Percentiles rank a stretch among this genome's conserved stretches.
These are phyloP conservation scores for Micractinium sp. DNA, from an alignment of 139 green algal genomes.

Conservation along the genomic window DNA sequence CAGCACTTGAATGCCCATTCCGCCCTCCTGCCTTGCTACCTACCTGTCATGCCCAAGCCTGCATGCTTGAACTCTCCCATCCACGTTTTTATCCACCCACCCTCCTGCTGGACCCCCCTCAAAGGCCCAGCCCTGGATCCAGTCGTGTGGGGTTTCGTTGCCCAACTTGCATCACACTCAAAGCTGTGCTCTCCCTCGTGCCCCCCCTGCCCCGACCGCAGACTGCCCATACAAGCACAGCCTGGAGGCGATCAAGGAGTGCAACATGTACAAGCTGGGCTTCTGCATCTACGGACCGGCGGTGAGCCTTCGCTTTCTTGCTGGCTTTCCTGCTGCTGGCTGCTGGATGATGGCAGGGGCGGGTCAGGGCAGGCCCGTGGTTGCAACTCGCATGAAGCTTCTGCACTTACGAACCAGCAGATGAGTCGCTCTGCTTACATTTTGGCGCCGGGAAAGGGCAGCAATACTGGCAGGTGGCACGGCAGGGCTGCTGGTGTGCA, in stretches of 20 bases:
- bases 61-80: not conserved
- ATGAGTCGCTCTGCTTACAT: too few relatives aligned
- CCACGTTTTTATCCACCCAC: too few relatives aligned
- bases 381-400: too few relatives aligned
- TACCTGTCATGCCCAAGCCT: not conserved
- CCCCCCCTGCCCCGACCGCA: not conserved
- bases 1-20: not conserved
- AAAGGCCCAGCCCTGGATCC: too few relatives aligned
- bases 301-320: not conserved
- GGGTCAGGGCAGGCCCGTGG: not conserved
- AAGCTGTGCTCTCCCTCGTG: not conserved
- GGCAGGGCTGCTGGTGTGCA: not conserved
- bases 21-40: not conserved
- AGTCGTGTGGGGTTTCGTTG: too few relatives aligned
- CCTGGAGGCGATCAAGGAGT: constrained; percentile 96
- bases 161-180: too few relatives aligned
- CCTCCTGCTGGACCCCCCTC: too few relatives aligned
- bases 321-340: not conserved
- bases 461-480: not conserved
- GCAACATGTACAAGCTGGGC: constrained; percentile 98
- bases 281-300: constrained; percentile 96
- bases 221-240: constrained; percentile 97
- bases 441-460: too few relatives aligned
- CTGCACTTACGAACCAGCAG: too few relatives aligned
- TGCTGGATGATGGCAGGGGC: not conserved